Evolutionary conservation across 768 basidiomycete genomes (phyloP).

Genomic region (Psilocybe sp.): DNA sequence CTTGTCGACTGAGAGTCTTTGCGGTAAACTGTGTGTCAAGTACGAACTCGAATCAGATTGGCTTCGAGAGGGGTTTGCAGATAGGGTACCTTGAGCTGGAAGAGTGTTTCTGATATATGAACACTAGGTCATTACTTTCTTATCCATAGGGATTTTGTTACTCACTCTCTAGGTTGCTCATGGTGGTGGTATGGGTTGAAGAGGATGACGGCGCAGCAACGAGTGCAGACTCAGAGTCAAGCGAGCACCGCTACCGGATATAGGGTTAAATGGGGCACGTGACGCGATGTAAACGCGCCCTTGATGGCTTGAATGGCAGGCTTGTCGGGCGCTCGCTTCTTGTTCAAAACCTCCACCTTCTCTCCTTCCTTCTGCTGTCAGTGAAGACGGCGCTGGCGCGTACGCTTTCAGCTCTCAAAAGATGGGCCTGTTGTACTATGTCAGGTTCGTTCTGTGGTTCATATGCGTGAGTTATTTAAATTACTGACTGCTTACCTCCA

Average conservation of each 20-base stretch:
- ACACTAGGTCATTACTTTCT: conserved; percentile 26
- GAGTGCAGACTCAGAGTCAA: conserved; percentile 4
- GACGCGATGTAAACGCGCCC: conserved; percentile 1
- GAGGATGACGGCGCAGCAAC: conserved; percentile 4
- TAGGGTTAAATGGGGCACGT: not conserved
- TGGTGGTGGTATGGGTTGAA: conserved; percentile 24
- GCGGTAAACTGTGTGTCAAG: conserved; percentile 79
- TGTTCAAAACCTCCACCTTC: not conserved
- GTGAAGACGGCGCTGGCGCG: conserved; percentile 7
- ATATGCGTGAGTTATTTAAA: conserved; percentile 1
- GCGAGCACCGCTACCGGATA: conserved; percentile 1
- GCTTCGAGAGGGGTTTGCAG: not conserved
- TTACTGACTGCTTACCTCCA: conserved; percentile 22
- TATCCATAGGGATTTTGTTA: conserved; percentile 2
- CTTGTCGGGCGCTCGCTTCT: not conserved
- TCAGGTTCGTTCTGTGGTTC: conserved; percentile 42
- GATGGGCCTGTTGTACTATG: conserved; percentile 59
- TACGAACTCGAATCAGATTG: not conserved
- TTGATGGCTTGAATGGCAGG: not conserved
- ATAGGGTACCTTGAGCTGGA: conserved; percentile 85
- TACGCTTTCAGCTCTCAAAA: not conserved
- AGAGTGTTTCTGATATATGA: conserved; percentile 79
- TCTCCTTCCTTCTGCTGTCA: not conserved
- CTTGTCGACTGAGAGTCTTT: conserved; percentile 90
- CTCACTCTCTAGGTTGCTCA: conserved; percentile 92